phyloP scores from a whole-genome alignment of 441 rosid species.

The Brassica balearica region DNA sequence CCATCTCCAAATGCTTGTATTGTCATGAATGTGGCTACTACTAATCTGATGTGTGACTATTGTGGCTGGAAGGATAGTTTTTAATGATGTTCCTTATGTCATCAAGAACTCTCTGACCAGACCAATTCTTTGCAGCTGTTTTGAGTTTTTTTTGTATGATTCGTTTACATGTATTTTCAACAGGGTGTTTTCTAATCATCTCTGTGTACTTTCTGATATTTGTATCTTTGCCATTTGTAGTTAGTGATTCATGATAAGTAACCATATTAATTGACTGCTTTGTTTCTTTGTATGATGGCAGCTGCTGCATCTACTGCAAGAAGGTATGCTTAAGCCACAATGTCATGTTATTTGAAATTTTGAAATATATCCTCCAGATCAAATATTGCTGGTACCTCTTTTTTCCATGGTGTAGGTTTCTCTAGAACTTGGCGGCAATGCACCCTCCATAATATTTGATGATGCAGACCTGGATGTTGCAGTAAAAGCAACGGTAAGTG shows the following conservation, averaged over 20 bases:
- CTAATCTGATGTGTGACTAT: slow-evolving; percentile 20
- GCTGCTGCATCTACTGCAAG: slow-evolving; percentile 94
- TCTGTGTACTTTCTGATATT: slow-evolving; percentile 13
- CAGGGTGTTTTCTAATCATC: slow-evolving; percentile 63
- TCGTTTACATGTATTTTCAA: slow-evolving; percentile 19
- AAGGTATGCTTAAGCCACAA: slow-evolving; percentile 56
- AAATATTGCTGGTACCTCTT: slow-evolving; percentile 37
- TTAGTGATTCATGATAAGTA: slow-evolving; percentile 24
- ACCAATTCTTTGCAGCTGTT: slow-evolving; percentile 21
- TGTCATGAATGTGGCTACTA: slow-evolving; percentile 20
- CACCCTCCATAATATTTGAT: slow-evolving; percentile 97
- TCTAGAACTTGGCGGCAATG: slow-evolving; percentile 98
- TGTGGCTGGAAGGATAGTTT: slow-evolving; percentile 27
- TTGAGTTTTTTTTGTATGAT: slow-evolving; percentile 1
- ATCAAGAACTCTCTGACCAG: slow-evolving; percentile 25
- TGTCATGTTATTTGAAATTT: slow-evolving; percentile 17
- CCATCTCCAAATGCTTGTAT: slow-evolving; percentile 4
- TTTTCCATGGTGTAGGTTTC: slow-evolving; percentile 62
- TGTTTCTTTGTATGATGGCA: slow-evolving; percentile 62
- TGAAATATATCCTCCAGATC: neutral
- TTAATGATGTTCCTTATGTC: slow-evolving; percentile 16
- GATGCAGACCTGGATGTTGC: slow-evolving; percentile 96
- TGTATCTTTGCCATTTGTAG: slow-evolving; percentile 27
- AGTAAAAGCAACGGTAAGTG: slow-evolving; percentile 91
- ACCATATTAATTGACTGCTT: slow-evolving; percentile 27